Conservation (phyloP, 192 early-diverging fungal genomes). For the Pecoramyces ruminantium region DNA sequence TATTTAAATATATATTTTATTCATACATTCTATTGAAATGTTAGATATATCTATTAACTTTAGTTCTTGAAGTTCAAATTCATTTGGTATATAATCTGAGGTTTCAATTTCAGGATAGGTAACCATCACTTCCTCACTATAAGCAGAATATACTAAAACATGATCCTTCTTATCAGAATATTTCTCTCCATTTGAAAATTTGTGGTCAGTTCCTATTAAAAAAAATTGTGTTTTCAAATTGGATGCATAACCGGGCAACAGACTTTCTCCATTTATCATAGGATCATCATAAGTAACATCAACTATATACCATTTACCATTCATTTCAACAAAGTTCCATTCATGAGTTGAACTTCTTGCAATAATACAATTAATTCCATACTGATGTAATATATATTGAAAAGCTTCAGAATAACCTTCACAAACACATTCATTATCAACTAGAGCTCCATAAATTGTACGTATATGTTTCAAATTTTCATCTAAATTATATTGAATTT, state of each 20-base stretch:
- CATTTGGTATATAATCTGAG: neutral
- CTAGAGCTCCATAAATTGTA: neutral
- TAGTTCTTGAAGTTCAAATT: neutral
- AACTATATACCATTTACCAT: neutral
- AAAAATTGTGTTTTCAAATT: neutral
- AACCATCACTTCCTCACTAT: neutral
- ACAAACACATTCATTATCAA: neutral
- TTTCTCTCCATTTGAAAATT: neutral
- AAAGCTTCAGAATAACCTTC: neutral
- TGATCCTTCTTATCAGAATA: neutral
- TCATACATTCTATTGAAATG: neutral
- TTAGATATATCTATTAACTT: neutral
- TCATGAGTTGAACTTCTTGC: neutral
- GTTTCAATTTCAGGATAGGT: neutral
- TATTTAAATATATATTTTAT: too few species aligned
- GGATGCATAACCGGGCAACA: neutral
- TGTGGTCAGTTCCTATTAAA: neutral
- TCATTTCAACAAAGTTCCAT: neutral
- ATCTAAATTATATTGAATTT: neutral
- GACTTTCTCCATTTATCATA: neutral
- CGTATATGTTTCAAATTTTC: neutral
- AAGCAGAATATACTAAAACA: neutral
- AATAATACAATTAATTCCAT: neutral
- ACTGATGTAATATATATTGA: neutral
- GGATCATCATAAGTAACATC: neutral